phyloP scores from a whole-genome alignment of 2,329 filamentous ascomycete genomes.

The Cladobotryum protrusum region DNA sequence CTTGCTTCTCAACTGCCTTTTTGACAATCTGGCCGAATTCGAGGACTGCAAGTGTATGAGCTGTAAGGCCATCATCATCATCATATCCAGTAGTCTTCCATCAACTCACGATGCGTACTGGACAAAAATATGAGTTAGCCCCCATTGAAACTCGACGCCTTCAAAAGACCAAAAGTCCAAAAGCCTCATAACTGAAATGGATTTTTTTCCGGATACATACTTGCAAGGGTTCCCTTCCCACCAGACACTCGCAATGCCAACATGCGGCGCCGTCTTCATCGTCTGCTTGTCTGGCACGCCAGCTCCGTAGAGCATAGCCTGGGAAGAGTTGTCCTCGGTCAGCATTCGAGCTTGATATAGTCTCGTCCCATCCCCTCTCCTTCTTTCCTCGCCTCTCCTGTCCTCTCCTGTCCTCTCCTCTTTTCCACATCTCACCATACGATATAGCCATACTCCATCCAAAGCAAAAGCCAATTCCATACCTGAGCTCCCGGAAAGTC shows the following conservation, averaged over 20 bases:
- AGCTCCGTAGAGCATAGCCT: conserved; percentile 94
- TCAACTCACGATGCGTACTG: conserved; percentile 38
- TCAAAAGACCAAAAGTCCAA: not conserved
- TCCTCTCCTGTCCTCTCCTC: not conserved
- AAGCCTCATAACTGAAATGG: too few relatives aligned
- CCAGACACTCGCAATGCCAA: conserved; percentile 89
- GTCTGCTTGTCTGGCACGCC: conserved; percentile 75
- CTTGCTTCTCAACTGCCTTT: conserved; percentile 68
- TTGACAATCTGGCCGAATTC: conserved; percentile 87
- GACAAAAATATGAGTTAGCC: not conserved
- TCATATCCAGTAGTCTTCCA: not conserved
- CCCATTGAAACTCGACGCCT: too few relatives aligned
- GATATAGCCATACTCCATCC: too few relatives aligned
- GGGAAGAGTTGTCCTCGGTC: not conserved
- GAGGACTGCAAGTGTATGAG: conserved; percentile 51
- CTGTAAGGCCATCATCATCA: too few relatives aligned
- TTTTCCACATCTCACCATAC: not conserved
- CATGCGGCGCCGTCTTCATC: conserved; percentile 87
- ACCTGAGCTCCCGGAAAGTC: conserved; percentile 90
- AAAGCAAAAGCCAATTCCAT: conserved; percentile 13
- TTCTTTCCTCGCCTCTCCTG: not conserved
- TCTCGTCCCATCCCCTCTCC: not conserved
- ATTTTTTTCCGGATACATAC: too few relatives aligned
- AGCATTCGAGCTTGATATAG: not conserved
- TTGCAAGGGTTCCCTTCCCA: conserved; percentile 98